Conservation (phyloP, 2,329 filamentous ascomycete species). For the Lecanosticta acicola region DNA sequence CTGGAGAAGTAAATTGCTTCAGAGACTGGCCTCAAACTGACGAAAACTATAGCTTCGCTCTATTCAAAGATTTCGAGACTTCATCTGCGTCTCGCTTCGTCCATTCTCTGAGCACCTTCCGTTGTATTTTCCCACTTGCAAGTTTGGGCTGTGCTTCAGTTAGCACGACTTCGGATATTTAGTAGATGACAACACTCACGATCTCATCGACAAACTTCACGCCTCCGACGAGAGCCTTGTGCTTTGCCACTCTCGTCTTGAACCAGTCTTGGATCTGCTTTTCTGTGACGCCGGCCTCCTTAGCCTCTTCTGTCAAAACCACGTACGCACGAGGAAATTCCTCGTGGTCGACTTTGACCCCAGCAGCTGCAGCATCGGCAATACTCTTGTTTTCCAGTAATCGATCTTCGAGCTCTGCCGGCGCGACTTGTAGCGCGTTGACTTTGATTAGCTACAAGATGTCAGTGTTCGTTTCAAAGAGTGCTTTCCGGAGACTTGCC, state of each 20-base stretch:
- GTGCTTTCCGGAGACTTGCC: constrained; percentile 6
- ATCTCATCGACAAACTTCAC: constrained; percentile 51
- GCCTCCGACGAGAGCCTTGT: constrained; percentile 39
- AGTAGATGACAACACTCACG: constrained; percentile 7
- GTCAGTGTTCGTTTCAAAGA: constrained; percentile 4
- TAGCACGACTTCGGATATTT: neutral
- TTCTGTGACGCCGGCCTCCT: constrained; percentile 33
- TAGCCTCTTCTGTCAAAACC: constrained; percentile 43
- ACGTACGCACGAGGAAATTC: constrained; percentile 53
- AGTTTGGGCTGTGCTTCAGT: constrained; percentile 42
- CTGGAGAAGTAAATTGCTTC: too few relatives aligned
- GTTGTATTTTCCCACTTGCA: constrained; percentile 54
- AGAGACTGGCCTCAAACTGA: too few relatives aligned
- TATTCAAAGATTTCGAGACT: constrained; percentile 21
- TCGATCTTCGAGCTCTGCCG: constrained; percentile 32
- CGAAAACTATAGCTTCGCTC: constrained; percentile 19
- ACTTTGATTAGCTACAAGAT: constrained; percentile 37
- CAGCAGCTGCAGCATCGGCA: constrained; percentile 52
- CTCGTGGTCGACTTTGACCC: constrained; percentile 46
- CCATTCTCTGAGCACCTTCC: constrained; percentile 54
- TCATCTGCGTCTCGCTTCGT: constrained; percentile 48
- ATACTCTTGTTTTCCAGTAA: constrained; percentile 49
- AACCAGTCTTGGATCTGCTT: constrained; percentile 36
- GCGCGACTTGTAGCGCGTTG: constrained; percentile 34
- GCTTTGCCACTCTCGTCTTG: constrained; percentile 35